Evolutionary conservation across 352 stramenopile species (phyloP), one percentile per base, ranked within the genome.

Genomic region (Phytophthora agathidicida): DNA sequence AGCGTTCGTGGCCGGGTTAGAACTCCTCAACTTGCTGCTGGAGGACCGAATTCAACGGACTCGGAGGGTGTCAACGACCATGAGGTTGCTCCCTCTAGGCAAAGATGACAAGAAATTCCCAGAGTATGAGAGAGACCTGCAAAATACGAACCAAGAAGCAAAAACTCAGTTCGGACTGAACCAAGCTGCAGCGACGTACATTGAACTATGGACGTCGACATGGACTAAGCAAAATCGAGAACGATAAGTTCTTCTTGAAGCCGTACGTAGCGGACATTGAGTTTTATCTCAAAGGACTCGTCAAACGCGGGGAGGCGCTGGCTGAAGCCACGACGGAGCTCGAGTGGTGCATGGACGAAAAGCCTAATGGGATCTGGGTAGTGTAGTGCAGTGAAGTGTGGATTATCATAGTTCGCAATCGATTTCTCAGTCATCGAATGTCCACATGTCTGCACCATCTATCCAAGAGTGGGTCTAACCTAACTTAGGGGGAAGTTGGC

Each of bases 11-110:
- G 59, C 43, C 0, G 59, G 59, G 17, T 26, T 68, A 10, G 63
- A 63, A 10, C 43, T 68, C 9, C 51, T 68, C 36, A 63, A 63
- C 14, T 16, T 38, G 6, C 16, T 68, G 43, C 30, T 68, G 24
- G 59, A 57, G 31, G 59, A 42, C 19, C 41, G 51, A 0, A 36
- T 68, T n/a, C 19, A 63, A 37, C n/a, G 57, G 10, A 66, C 57
- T 19, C 61, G 23, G 5, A 55, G 3, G 22, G 32, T 66, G 2
- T 39, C 17, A 3, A 24, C 42, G 20, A 61, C 57, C n/a, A 32
- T 35, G 41, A 55, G 57, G 23, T 28, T 66, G 22, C 20, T 54
- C 4, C 22, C 20, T 23, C 27, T 33, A 4, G 24, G 19, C 28
- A 48, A 60, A 13, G 41, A 61, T 3, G 5, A 42, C 7, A 43